Percentiles rank a stretch among this genome's conserved stretches.
These are phyloP conservation scores for Coemansia sp. DNA, from an alignment of 192 early-diverging fungal genomes.

Conservation along the genomic window DNA sequence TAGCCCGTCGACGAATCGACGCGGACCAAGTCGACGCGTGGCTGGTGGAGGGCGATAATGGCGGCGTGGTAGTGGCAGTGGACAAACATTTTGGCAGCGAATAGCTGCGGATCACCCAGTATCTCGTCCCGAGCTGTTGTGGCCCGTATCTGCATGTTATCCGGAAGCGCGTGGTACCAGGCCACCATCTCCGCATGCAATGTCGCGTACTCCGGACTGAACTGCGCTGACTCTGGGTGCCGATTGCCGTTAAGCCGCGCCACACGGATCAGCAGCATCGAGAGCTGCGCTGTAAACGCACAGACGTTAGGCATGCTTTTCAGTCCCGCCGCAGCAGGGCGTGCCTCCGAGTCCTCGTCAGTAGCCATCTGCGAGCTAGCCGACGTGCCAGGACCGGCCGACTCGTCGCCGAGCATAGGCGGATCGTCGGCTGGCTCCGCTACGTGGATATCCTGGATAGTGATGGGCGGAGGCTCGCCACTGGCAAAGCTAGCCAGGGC, in stretches of 20 bases:
- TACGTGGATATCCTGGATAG: conserved; percentile 51
- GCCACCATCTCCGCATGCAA: conserved; percentile 50
- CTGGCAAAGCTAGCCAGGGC: conserved; percentile 55
- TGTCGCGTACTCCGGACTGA: conserved; percentile 46
- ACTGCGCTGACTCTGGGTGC: conserved; percentile 53
- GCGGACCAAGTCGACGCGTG: conserved; percentile 49
- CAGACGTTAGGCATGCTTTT: conserved; percentile 21
- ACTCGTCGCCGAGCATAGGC: conserved; percentile 17
- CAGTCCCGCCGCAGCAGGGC: neutral
- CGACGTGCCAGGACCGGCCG: neutral
- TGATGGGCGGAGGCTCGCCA: conserved; percentile 52
- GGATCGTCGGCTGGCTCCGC: conserved; percentile 50
- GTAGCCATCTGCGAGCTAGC: neutral
- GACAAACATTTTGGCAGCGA: conserved; percentile 53
- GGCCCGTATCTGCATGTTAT: conserved; percentile 39
- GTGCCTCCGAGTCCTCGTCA: neutral
- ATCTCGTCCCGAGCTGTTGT: conserved; percentile 30
- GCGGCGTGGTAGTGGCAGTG: conserved; percentile 54
- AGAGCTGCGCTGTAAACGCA: conserved; percentile 40
- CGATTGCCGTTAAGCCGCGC: conserved; percentile 52
- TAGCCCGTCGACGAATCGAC: conserved; percentile 19
- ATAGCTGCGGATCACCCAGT: conserved; percentile 23
- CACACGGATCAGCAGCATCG: conserved; percentile 48
- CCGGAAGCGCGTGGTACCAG: conserved; percentile 47
- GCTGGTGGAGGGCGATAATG: conserved; percentile 52